Percentiles rank a stretch among this genome's conserved stretches.
Evolutionary conservation across 768 basidiomycete species (phyloP).

Genomic region (Obba rivulosa): DNA sequence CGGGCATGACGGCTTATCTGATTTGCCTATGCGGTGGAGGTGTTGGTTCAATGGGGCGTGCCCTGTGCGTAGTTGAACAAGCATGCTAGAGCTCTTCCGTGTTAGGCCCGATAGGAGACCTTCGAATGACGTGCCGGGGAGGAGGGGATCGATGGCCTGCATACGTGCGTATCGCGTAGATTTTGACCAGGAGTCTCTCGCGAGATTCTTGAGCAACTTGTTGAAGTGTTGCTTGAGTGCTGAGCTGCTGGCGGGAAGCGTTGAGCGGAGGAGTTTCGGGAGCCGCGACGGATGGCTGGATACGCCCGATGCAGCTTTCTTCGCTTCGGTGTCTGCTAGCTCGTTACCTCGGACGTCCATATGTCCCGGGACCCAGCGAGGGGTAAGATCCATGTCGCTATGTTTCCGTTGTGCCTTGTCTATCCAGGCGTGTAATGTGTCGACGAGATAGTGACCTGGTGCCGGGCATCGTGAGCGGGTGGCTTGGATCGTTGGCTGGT

Average conservation of each 20-base stretch:
- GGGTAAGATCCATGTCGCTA: background rate
- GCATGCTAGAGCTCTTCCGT: conserved; percentile 7
- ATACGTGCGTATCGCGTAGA: background rate
- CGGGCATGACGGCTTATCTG: conserved; percentile 7
- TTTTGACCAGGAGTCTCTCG: background rate
- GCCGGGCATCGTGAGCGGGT: background rate
- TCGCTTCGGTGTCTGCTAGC: conserved; percentile 7
- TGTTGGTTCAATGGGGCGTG: conserved; percentile 27
- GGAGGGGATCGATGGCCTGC: background rate
- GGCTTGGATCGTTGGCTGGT: conserved; percentile 5
- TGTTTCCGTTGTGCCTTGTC: background rate
- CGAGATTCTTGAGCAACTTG: background rate
- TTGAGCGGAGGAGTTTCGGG: conserved; percentile 1
- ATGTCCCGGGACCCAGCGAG: conserved; percentile 12
- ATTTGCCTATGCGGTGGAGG: conserved; percentile 12
- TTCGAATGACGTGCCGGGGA: background rate
- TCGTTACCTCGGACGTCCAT: conserved; percentile 10
- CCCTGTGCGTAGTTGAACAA: conserved; percentile 28
- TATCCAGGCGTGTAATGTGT: conserved; percentile 1
- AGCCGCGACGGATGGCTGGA: background rate
- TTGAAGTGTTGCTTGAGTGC: conserved; percentile 1
- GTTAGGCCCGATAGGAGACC: background rate
- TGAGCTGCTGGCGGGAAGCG: conserved; percentile 6
- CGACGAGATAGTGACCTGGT: conserved; percentile 6
- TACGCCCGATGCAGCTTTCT: conserved; percentile 6